Evolutionary conservation across 805 yeast species (phyloP), one percentile per base, ranked within the genome.

Genomic region (Candida incommunis): DNA sequence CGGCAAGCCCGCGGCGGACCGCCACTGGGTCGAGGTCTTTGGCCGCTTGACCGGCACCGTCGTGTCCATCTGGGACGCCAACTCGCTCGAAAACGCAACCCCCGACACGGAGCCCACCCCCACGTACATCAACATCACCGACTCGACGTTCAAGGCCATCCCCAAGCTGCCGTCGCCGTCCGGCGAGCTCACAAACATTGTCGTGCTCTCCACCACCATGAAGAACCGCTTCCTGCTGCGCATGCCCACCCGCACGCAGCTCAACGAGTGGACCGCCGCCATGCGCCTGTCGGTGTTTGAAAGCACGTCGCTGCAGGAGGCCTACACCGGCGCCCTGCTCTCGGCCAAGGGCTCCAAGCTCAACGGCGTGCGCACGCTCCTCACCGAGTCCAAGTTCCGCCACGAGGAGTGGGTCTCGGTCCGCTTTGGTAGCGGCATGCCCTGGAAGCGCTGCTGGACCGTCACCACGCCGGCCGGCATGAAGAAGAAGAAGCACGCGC

Each of bases 321-420:
- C 96, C 1, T 92, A 92, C 62, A 88, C 98, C 0, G 98, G 95
- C 7, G 96, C 96, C 0, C 68, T 92, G 46, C 67, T 92, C 45
- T 81, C 94, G 7, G 87, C 95, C n/a, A 72, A 94, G 56, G 98
- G 98, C 21, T 74, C 94, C 3, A 69, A 82, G 48, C 66, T 92
- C 48, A 80, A 90, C 45, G 97, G 94, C 57, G 87, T 92, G 50
- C 75, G 83, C 48, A 82, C 90, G 15, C 70, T 92, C 41, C 69
- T 92, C 47, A 81, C 94, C 0, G 95, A 83, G 51, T 80, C 92
- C 18, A 80, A 90, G 56, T 83, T 78, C 59, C 76, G 75, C 48
- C 92, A 86, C 57, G 95, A 85, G 61, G 96, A 88, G 56, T 90
- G 96, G 96, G 87, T 82, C 40, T 75, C 87, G 59, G 94, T 92